phyloP scores from a whole-genome alignment of 306 rosid genomes.

The Clitoria ternatea region DNA sequence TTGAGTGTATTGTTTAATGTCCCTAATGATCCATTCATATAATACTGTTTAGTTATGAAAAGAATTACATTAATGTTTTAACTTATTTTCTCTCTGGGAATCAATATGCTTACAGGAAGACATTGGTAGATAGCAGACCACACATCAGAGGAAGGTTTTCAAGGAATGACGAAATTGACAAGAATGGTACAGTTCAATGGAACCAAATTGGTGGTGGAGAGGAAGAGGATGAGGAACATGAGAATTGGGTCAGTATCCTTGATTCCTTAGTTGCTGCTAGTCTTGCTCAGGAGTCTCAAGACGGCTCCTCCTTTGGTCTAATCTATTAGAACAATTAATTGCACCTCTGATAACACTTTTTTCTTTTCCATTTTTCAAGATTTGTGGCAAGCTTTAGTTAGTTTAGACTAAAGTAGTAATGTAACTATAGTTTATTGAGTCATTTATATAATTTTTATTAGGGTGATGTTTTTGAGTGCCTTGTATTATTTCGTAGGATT shows the following conservation, averaged over 20 bases:
- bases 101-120: slow-evolving; percentile 91
- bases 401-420: slow-evolving; percentile 29
- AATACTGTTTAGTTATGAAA: neutral
- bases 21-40: neutral
- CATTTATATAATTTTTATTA: slow-evolving; percentile 18
- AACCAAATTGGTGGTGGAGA: slow-evolving; percentile 47
- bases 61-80: neutral
- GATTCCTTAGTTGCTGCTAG: slow-evolving; percentile 60
- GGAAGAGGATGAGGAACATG: slow-evolving; percentile 59
- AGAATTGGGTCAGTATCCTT: slow-evolving; percentile 69
- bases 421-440: slow-evolving; percentile 35
- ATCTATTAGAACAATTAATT: slow-evolving; percentile 25
- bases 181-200: slow-evolving; percentile 46
- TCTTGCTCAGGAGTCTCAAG: slow-evolving; percentile 39
- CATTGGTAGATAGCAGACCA: slow-evolving; percentile 90
- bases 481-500: slow-evolving; percentile 25
- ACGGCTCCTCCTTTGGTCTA: slow-evolving; percentile 18
- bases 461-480: slow-evolving; percentile 44
- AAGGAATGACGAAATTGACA: slow-evolving; percentile 58
- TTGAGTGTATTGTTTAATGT: neutral
- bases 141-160: slow-evolving; percentile 90
- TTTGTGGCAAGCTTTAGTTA: slow-evolving; percentile 4
- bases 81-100: neutral
- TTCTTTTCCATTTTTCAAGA: neutral
- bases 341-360: neutral